These are phyloP conservation scores for Naganishia vishniacii DNA, from an alignment of 768 basidiomycete genomes.

Conservation along the genomic window DNA sequence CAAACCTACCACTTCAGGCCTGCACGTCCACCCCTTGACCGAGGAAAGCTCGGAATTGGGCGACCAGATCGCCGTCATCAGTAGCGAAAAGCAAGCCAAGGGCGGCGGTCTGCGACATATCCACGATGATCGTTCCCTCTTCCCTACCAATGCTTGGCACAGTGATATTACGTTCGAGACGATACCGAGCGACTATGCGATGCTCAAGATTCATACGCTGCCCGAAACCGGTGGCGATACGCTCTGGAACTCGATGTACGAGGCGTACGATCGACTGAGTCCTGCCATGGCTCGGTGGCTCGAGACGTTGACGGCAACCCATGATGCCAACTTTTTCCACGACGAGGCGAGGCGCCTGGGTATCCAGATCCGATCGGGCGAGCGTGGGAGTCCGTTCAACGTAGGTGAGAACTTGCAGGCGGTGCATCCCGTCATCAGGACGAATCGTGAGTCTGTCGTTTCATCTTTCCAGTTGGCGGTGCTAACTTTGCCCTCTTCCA, in stretches of 20 bases:
- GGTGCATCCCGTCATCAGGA: constrained; percentile 46
- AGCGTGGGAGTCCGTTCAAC: constrained; percentile 47
- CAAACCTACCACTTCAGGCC: constrained; percentile 37
- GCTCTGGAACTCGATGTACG: constrained; percentile 43
- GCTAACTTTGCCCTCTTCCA: constrained; percentile 4
- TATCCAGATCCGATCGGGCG: constrained; percentile 36
- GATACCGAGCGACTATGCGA: constrained; percentile 41
- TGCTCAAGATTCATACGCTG: constrained; percentile 47
- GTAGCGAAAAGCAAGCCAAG: constrained; percentile 35
- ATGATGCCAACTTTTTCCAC: constrained; percentile 48
- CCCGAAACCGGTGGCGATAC: constrained; percentile 46
- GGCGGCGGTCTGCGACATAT: constrained; percentile 35
- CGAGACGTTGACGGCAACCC: constrained; percentile 43
- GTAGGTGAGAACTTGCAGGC: constrained; percentile 44
- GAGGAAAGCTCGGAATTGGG: constrained; percentile 42
- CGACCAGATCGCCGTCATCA: constrained; percentile 39
- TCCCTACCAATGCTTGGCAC: constrained; percentile 37
- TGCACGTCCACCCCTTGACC: constrained; percentile 46
- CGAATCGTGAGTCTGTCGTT: constrained; percentile 37
- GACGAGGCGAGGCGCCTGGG: constrained; percentile 40
- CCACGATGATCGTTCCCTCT: constrained; percentile 40
- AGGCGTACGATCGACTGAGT: constrained; percentile 44
- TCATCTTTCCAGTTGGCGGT: not conserved
- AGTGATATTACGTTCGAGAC: constrained; percentile 48
- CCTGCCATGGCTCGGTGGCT: constrained; percentile 41